A percentile compares a stretch with the other conserved stretches of the same genome.
These are phyloP conservation scores for Mycena latifolia DNA, from an alignment of 768 basidiomycete genomes.

Conservation along the genomic window DNA sequence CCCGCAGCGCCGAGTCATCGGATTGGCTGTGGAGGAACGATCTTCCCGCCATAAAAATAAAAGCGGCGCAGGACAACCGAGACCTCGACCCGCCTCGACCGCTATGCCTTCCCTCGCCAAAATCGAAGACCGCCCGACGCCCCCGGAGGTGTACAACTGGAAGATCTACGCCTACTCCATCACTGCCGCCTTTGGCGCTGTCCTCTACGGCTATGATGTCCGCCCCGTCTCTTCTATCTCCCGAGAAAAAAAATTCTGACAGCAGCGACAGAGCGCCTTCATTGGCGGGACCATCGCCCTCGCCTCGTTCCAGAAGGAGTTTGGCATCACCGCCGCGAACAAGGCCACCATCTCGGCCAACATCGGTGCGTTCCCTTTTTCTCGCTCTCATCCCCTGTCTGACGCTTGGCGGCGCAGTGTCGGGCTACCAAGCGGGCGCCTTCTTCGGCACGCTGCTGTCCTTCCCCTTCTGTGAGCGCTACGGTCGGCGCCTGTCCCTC, in stretches of 20 bases:
- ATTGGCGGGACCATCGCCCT: slow-evolving; percentile 21
- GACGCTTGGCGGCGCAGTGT: neutral
- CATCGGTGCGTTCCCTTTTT: slow-evolving; percentile 4
- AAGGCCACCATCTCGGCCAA: slow-evolving; percentile 18
- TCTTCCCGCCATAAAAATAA: neutral
- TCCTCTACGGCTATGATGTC: slow-evolving; percentile 23
- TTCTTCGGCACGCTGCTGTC: slow-evolving; percentile 17
- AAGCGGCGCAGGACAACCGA: no score
- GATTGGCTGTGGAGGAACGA: neutral
- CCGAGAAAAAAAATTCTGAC: neutral
- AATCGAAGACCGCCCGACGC: slow-evolving; percentile 20
- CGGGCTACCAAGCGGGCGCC: slow-evolving; percentile 17
- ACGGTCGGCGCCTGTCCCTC: slow-evolving; percentile 1
- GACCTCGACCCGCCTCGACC: neutral
- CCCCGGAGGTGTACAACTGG: slow-evolving; percentile 22
- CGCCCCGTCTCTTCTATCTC: neutral
- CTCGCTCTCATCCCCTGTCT: neutral
- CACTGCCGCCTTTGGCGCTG: slow-evolving; percentile 14
- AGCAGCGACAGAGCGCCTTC: slow-evolving; percentile 12
- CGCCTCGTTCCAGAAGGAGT: slow-evolving; percentile 14
- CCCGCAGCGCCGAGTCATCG: neutral
- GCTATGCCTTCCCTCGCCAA: slow-evolving; percentile 18
- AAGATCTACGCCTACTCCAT: slow-evolving; percentile 20
- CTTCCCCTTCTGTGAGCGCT: slow-evolving; percentile 18
- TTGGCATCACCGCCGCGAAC: slow-evolving; percentile 11